Evolutionary conservation across 208 protist species (phyloP), one percentile per base, ranked within the genome.

Genomic region (Trypanosoma rangeli): DNA sequence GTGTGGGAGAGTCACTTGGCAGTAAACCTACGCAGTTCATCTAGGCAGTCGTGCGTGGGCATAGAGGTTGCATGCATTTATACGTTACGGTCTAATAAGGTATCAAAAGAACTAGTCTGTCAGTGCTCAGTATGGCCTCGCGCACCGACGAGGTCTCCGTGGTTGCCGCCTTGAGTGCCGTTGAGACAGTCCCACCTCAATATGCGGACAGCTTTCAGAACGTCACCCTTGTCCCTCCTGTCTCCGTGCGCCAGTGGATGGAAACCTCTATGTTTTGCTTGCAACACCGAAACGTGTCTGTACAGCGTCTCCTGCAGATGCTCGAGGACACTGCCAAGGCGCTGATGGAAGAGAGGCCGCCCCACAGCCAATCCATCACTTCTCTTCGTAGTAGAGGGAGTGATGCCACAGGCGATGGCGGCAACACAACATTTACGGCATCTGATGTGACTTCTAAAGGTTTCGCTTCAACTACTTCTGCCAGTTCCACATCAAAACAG

Each of bases 301-400:
- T 49, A 24, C 0, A 78, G 42, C 83, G 82, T 24, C 52, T 80
- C 18, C 35, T 89, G 20, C 56, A 66, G 26, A 68, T 89, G 66
- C 81, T 85, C 50, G 83, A 87, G 58, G 82, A 87, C 33, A 82
- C 79, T 0, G 83, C 83, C 0, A 59, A 52, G 26, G 64, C 72
- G 37, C 64, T 92, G 33, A 60, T 92, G 26, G 86, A 88, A n/a
- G 83, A 85, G 33, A 81, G 65, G 33, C 55, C 57, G n/a, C n/a
- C 60, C 62, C 62, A 48, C n/a, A 35, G 42, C 18, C 20, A 54
- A 65, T 26, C 9, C 18, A n/a, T 8, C 53, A 5, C 26, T 18
- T 16, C 24, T 18, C 24, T 20, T 58, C 12, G 16, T 24, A 24
- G 20, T 18, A 39, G 22, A 42, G 5, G n/a, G 48, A 16, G 44